Base-by-base conservation (phyloP, 2,329 filamentous ascomycete genomes). In the Aspergillus arachidicola region DNA sequence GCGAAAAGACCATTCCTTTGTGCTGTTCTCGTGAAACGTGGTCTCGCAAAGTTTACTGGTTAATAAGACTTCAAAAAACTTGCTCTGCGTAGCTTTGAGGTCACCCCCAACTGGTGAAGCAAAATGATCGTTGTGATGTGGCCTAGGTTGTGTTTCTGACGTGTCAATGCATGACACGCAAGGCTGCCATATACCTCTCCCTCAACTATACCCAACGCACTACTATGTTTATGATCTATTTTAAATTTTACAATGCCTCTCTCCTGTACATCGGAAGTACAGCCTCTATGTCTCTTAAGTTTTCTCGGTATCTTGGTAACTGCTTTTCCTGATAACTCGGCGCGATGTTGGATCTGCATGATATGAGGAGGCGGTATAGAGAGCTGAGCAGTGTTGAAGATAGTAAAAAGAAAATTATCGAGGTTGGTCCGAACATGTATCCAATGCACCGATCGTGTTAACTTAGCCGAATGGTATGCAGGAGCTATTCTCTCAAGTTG, bases 321-420 rank as follows among this genome's bases (percentile, higher is more conserved):
- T 6, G 23, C 12, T n/a, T 54, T 26, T 36, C 7, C 51, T 36
- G 14, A 10, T 41, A 21, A 36, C 14, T 36, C 12, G 4, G 11
- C 30, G 4, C n/a, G 10, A 58, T 58, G 57, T 26, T 60, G 4
- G 61, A 61, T 41, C 14, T 63, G 5, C 26, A 50, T 7, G 60
- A 59, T 30, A 14, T 68, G 16, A 68, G 58, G 28, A 63, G 21
- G 26, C 62, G 60, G 19, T 55, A 65, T 34, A 62, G 65, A 16
- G 45, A 50, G 6, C 11, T 66, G 28, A 53, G 54, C 21, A 53
- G 53, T 16, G 56, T 54, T n/a, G 68, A 69, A n/a, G 59, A 67
- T 38, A 68, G 59, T 34, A 68, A 69, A 21, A 66, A 68, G 32
- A 58, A 58, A 9, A 63, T 70, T 30, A 66, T 70, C 21, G 57